Base-by-base conservation (phyloP, 2,329 filamentous ascomycete species). In the Exophiala sp. region DNA sequence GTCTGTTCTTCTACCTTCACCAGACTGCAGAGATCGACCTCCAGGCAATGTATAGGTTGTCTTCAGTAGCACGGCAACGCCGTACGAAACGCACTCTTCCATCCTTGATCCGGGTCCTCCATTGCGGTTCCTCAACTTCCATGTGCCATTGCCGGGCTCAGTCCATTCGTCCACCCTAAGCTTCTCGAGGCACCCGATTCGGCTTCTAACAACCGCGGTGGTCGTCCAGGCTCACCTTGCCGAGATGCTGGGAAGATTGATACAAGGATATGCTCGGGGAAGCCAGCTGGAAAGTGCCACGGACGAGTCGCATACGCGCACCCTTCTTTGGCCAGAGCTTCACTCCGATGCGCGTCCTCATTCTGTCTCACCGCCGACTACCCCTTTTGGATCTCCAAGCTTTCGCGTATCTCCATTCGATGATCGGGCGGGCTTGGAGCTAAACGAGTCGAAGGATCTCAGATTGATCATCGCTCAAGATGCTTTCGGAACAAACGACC, bases 231-330 rank as follows among this genome's bases (percentile, higher is more conserved):
- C 24, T 23, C 6, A 41, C 27, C 30, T 22, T 35, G 21, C 24
- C 18, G 45, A 56, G 19, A 58, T 58, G 55, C 38, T 58, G 46
- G 52, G 55, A 38, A 55, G 55, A 38, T 40, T 58, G 49, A 55
- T 58, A 34, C 55, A 55, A 38, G 55, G 55, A 24, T 55, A 56
- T 24, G 46, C 32, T 16, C 47, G 51, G 45, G 48, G 50, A 27
- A 22, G 48, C 37, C 54, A 51, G 43, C 53, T 58, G 18, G 72
- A 74, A 57, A 74, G 72, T 19, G 69, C 72, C 19, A 73, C 70
- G 1, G 72, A 74, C 53, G 72, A 74, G 57, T 70, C 72, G 54
- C 71, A 74, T 56, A 74, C 71, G 3, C 71, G 71, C 39, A 68
- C 69, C 32, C 65, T 74, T 39, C 62, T 74, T 46, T 74, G 73